Evolutionary conservation across 192 early-diverging fungal species (phyloP).

Genomic region (Pilobolus umbonatus): DNA sequence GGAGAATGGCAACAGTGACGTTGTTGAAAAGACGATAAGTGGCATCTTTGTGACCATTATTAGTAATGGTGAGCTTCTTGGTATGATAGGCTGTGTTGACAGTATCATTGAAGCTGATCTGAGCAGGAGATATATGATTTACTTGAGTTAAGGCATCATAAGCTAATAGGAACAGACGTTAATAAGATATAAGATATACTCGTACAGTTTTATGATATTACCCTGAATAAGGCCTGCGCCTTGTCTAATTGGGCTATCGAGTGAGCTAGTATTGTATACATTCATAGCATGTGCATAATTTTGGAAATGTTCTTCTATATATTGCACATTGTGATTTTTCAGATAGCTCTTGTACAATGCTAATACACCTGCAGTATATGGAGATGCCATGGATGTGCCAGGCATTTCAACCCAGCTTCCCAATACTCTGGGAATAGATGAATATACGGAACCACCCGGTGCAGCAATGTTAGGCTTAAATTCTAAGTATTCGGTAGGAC

Average conservation of each 20-base stretch:
- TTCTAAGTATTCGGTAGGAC: conserved; percentile 62
- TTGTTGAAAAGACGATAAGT: conserved; percentile 35
- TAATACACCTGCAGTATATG: conserved; percentile 46
- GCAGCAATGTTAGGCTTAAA: conserved; percentile 47
- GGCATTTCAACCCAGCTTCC: not conserved
- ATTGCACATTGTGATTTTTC: conserved; percentile 26
- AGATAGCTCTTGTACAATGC: conserved; percentile 37
- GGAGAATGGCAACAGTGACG: conserved; percentile 30
- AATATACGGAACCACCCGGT: conserved; percentile 46
- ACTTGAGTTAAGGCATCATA: conserved; percentile 35
- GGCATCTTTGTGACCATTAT: conserved; percentile 31
- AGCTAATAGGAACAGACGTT: not conserved
- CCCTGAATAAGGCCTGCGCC: conserved; percentile 53
- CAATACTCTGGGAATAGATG: conserved; percentile 12
- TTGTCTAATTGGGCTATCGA: conserved; percentile 35
- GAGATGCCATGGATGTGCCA: conserved; percentile 58
- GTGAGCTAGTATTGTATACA: not conserved
- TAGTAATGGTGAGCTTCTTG: conserved; percentile 35
- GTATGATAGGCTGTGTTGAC: conserved; percentile 24
- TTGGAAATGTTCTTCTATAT: conserved; percentile 32
- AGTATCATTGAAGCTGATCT: conserved; percentile 50
- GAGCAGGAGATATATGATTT: conserved; percentile 35
- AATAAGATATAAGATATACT: not conserved
- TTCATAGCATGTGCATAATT: conserved; percentile 14
- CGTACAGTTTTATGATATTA: not conserved